Evolutionary conservation across 306 rosid genomes (phyloP).

Genomic region (Prunus persica): Prunus_persica_NCBIv2 NC_034014.1:6350001-6350500

Average conservation of each 20-base stretch:
- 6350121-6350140: not conserved
- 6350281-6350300: conserved; percentile 36
- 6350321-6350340: conserved; percentile 6
- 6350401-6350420: not conserved
- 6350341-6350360: not conserved
- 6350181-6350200: conserved; percentile 93
- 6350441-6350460: conserved; percentile 46
- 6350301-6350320: conserved; percentile 5
- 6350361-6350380: conserved; percentile 10
- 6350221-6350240: conserved; percentile 57
- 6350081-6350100: not conserved
- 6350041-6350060: not conserved
- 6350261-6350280: conserved; percentile 29
- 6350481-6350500: not conserved
- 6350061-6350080: not conserved
- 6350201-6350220: conserved; percentile 95
- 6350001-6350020: not conserved
- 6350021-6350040: not conserved
- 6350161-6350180: conserved; percentile 67
- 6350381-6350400: not conserved
- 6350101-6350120: not conserved
- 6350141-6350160: not conserved
- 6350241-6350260: conserved; percentile 38
- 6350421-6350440: conserved; percentile 1
- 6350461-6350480: conserved; percentile 29